phyloP scores from a whole-genome alignment of 345 rosid genomes.

The Boechera retrofracta region DNA sequence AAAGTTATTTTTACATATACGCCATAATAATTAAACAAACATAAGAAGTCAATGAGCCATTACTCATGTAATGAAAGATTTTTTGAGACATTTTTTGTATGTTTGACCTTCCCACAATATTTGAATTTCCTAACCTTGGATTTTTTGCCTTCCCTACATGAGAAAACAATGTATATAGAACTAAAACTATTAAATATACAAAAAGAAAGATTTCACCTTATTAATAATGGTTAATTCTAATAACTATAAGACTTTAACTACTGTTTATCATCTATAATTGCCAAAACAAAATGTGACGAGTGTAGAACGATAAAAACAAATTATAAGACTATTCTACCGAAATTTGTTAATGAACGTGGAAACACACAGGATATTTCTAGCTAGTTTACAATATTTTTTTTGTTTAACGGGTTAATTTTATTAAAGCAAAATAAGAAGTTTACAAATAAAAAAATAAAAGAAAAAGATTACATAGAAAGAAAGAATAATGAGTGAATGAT shows the following conservation, averaged over 20 bases:
- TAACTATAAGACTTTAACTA: not conserved
- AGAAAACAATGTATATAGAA: not conserved
- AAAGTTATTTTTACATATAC: no score
- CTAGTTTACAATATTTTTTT: no score
- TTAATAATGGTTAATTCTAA: constrained; percentile 2
- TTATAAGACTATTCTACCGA: not conserved
- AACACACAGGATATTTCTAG: not conserved
- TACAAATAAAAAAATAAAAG: no score
- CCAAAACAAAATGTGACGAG: not conserved
- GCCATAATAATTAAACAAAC: not conserved
- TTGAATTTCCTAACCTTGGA: constrained; percentile 28
- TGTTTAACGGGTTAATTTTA: no score
- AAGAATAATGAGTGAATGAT: no score
- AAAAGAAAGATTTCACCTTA: not conserved
- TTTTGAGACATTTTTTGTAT: constrained; percentile 23
- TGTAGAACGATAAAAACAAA: not conserved
- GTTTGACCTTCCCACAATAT: constrained; percentile 34
- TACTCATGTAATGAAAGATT: constrained; percentile 20
- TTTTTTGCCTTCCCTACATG: constrained; percentile 34
- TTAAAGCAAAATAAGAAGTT: no score
- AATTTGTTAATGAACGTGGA: not conserved
- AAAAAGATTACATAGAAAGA: no score
- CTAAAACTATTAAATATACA: not conserved
- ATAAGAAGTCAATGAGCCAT: constrained; percentile 38
- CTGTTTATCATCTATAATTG: not conserved